Evolutionary conservation across 805 yeast species (phyloP).

Genomic region (Grigorovia yakushimaensis): DNA sequence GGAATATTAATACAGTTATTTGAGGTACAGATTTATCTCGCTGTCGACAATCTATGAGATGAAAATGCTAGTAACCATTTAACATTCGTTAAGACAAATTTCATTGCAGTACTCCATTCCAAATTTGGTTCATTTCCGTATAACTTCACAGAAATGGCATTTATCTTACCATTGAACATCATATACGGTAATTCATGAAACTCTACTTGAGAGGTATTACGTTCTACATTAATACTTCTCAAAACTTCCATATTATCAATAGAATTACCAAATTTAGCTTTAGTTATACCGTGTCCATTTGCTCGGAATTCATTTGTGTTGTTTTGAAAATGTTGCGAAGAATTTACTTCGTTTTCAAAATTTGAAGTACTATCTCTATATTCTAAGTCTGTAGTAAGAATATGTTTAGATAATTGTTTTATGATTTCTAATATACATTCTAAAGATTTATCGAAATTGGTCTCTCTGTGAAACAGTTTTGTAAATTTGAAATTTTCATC

Average conservation of each 20-base stretch:
- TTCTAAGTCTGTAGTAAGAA: constrained; percentile 18
- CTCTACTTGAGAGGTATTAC: not conserved
- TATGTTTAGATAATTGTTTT: constrained; percentile 17
- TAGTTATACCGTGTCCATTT: not conserved
- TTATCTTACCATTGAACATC: constrained; percentile 63
- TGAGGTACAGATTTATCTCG: not conserved
- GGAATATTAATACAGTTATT: not conserved
- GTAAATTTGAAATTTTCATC: constrained; percentile 66
- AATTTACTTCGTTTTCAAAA: not conserved
- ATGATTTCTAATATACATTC: constrained; percentile 50
- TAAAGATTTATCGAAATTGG: constrained; percentile 72
- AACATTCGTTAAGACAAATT: constrained; percentile 63
- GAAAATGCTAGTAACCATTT: constrained; percentile 82
- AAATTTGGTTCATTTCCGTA: constrained; percentile 53
- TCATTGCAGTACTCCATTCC: constrained; percentile 88
- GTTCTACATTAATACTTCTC: not conserved
- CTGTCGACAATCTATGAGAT: constrained; percentile 30
- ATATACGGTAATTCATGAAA: constrained; percentile 55
- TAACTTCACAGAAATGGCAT: constrained; percentile 64
- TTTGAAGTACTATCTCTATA: not conserved
- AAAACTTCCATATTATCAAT: not conserved
- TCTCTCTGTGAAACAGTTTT: constrained; percentile 54
- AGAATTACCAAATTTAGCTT: not conserved
- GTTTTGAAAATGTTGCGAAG: too few species aligned
- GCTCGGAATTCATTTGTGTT: too few species aligned